Base-by-base conservation (phyloP, 2,329 filamentous ascomycete genomes). In the Cladosporium colombiae region DNA sequence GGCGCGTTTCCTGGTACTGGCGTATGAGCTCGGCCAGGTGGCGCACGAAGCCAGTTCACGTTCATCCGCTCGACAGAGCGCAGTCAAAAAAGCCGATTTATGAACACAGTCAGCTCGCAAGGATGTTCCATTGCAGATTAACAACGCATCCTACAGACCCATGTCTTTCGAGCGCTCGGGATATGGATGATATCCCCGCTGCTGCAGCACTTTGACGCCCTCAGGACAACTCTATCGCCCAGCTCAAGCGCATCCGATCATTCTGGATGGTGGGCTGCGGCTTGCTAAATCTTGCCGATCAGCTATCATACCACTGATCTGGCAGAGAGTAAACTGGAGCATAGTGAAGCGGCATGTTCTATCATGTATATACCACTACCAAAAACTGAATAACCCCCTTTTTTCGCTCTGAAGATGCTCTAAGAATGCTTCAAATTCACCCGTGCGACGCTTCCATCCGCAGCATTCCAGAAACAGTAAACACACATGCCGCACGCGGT, bases 1-100 rank as follows among this genome's bases (percentile, higher is more conserved):
- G 92, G 91, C 56, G 94, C 95, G 2, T 99, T 99, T 75, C 95
- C 96, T 0, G 93, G 93, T 27, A 98, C 96, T 55, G 52, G 52
- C 8, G 52, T 55, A 1, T 55, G 52, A 55, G 8, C 2, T 53
- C 8, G 16, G 14, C 14, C 25, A 29, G 14, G 10, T 1, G 40
- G 10, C 2, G 40, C n/a, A 46, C 40, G 18, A 44, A 46, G n/a
- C n/a, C n/a, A 13, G 10, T 4, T 21, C n/a, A 46, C n/a, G 2
- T 18, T n/a, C 40, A n/a, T 23, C 40, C 8, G n/a, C n/a, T 23
- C 8, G 21, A 21, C 3, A 46, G 7, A 7, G n/a, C 40, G 2
- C n/a, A 46, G n/a, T 46, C 40, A 46, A 46, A 46, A n/a, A 1
- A n/a, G 18, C 37, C 37, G 37, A n/a, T n/a, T n/a, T n/a, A n/a